Evolutionary conservation across 1,284 basidiomycete genomes (phyloP).

Genomic region (Puccinia triticina): DNA sequence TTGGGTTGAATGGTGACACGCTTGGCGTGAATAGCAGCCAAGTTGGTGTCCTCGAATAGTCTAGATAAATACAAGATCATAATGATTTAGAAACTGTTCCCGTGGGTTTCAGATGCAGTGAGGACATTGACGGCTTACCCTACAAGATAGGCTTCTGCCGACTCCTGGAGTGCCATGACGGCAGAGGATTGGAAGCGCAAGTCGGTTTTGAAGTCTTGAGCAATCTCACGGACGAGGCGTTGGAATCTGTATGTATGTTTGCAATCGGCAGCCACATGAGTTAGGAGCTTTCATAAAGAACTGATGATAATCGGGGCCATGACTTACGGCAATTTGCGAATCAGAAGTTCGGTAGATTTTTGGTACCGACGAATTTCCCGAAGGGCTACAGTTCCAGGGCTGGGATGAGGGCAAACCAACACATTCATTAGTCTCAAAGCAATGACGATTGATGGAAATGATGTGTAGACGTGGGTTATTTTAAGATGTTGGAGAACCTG

Average conservation of each 20-base stretch:
- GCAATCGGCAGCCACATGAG: no score
- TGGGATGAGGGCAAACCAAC: not conserved
- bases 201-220: constrained; percentile 66
- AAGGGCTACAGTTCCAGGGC: constrained; percentile 59
- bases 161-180: constrained; percentile 68
- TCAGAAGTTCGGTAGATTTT: constrained; percentile 65
- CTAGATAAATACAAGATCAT: constrained; percentile 54
- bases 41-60: constrained; percentile 65
- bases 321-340: constrained; percentile 61
- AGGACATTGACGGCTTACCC: constrained; percentile 38
- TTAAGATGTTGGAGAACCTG: constrained; percentile 63
- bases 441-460: no score
- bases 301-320: constrained; percentile 59
- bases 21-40: constrained; percentile 56
- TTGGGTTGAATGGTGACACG: no score
- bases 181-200: constrained; percentile 75
- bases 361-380: constrained; percentile 58
- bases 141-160: constrained; percentile 65
- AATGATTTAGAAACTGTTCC: no score
- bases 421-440: no score
- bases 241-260: no score
- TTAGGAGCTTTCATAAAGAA: no score
- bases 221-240: constrained; percentile 58
- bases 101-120: no score
- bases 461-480: no score